Percentiles rank a stretch among this genome's conserved stretches.
Evolutionary conservation across 1,284 basidiomycete genomes (phyloP).

Genomic region (Rhodotorula sp.): DNA sequence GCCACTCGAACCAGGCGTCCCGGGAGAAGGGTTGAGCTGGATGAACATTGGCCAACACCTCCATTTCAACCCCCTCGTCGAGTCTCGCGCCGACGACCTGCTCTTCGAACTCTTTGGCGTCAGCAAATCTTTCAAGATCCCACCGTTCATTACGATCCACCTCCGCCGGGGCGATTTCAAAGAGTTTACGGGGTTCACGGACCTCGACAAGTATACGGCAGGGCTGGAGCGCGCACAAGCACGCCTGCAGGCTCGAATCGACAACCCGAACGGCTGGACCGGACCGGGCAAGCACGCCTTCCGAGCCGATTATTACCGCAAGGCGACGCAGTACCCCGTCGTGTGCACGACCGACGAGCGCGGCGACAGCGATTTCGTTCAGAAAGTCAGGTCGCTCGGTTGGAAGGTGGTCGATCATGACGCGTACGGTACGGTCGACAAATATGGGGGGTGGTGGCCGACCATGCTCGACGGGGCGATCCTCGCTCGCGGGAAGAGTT

Average conservation of each 20-base stretch:
- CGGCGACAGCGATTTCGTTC: conserved; percentile 22
- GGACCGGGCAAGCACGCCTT: conserved; percentile 19
- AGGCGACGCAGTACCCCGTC: conserved; percentile 22
- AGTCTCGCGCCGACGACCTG: conserved; percentile 19
- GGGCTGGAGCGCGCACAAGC: conserved; percentile 18
- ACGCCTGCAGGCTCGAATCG: conserved; percentile 23
- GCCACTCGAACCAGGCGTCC: conserved; percentile 19
- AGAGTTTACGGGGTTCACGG: conserved; percentile 35
- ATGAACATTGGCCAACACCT: conserved; percentile 31
- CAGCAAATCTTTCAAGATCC: conserved; percentile 3
- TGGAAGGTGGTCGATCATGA: conserved; percentile 40
- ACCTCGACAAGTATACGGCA: conserved; percentile 26
- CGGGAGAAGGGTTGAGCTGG: conserved; percentile 36
- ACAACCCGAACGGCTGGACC: conserved; percentile 18
- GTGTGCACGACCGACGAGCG: conserved; percentile 39
- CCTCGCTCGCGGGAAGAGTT: conserved; percentile 26
- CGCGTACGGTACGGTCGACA: conserved; percentile 21
- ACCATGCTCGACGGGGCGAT: conserved; percentile 36
- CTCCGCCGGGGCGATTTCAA: conserved; percentile 39
- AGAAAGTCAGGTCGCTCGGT: conserved; percentile 23
- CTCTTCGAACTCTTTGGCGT: conserved; percentile 28
- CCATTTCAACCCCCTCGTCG: conserved; percentile 28
- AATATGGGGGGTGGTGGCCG: conserved; percentile 34
- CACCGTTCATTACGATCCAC: conserved; percentile 38
- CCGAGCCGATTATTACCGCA: not conserved